These are phyloP conservation scores for Cladosporium sp. DNA, from an alignment of 2,329 filamentous ascomycete species.

Conservation along the genomic window DNA sequence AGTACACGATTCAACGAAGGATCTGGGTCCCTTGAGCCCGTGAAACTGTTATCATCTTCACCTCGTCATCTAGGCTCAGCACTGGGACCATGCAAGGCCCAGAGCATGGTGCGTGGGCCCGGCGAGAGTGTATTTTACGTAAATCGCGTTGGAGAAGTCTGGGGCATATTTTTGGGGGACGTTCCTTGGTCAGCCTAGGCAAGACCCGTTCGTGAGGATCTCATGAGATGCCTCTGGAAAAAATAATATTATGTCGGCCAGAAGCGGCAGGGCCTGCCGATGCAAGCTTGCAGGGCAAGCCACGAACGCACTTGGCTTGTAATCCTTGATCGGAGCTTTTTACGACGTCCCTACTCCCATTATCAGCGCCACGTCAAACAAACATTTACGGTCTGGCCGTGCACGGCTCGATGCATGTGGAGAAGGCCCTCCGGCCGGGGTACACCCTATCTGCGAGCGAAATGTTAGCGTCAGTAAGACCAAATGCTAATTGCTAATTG, in stretches of 20 bases:
- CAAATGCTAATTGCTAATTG: conserved; percentile 14
- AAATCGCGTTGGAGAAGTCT: conserved; percentile 16
- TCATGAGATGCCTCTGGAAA: neutral
- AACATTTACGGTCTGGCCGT: conserved; percentile 7
- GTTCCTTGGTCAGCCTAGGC: neutral
- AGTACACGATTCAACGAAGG: neutral
- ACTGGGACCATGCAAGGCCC: conserved; percentile 16
- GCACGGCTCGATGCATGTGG: conserved; percentile 19
- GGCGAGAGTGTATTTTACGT: conserved; percentile 9
- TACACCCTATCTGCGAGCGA: conserved; percentile 12
- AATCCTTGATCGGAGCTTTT: conserved; percentile 13
- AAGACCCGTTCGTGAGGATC: neutral
- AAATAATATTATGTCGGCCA: neutral
- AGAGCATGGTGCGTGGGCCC: conserved; percentile 15
- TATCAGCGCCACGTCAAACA: conserved; percentile 17
- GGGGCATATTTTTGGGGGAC: conserved; percentile 5
- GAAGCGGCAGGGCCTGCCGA: conserved; percentile 12
- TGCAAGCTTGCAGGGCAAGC: conserved; percentile 11
- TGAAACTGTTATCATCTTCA: conserved; percentile 17
- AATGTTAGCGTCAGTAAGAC: conserved; percentile 11
- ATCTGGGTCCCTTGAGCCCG: neutral
- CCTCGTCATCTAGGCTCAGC: conserved; percentile 3
- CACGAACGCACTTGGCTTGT: neutral
- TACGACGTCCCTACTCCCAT: neutral
- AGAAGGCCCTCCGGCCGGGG: conserved; percentile 4